Conservation (phyloP, 2,329 filamentous ascomycete species). For the Endocalyx cinctus region DNA sequence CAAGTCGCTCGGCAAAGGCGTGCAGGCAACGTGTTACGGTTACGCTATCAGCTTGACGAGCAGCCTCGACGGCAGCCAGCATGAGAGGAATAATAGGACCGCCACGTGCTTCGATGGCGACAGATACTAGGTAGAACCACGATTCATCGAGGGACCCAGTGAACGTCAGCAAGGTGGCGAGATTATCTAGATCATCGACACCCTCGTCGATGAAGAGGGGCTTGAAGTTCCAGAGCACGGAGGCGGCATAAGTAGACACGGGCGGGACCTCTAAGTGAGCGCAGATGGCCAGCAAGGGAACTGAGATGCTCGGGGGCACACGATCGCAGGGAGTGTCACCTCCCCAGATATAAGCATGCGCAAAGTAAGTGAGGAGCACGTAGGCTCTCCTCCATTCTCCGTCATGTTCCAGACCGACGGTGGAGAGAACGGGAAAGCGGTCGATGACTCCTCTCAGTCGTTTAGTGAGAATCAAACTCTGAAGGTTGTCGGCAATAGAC, state of each 20-base stretch:
- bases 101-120: constrained; percentile 90
- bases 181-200: constrained; percentile 79
- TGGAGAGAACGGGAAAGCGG: constrained; percentile 76
- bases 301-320: constrained; percentile 75
- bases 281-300: constrained; percentile 76
- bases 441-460: constrained; percentile 77
- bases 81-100: constrained; percentile 84
- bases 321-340: constrained; percentile 75
- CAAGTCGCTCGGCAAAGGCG: constrained; percentile 78
- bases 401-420: constrained; percentile 73
- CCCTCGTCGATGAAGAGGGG: constrained; percentile 80
- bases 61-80: constrained; percentile 80
- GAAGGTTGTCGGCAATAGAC: constrained; percentile 76
- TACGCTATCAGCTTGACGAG: constrained; percentile 62
- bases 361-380: constrained; percentile 82
- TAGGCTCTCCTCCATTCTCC: constrained; percentile 94
- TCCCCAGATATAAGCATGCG: constrained; percentile 95
- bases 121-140: constrained; percentile 96
- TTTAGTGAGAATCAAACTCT: constrained; percentile 79
- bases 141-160: constrained; percentile 94
- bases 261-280: constrained; percentile 78
- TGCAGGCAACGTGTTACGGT: constrained; percentile 74
- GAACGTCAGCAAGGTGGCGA: constrained; percentile 83
- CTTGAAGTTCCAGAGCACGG: constrained; percentile 96
- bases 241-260: constrained; percentile 87